Base-by-base conservation (phyloP, 306 rosid genomes). In the Medicago arabica region DNA sequence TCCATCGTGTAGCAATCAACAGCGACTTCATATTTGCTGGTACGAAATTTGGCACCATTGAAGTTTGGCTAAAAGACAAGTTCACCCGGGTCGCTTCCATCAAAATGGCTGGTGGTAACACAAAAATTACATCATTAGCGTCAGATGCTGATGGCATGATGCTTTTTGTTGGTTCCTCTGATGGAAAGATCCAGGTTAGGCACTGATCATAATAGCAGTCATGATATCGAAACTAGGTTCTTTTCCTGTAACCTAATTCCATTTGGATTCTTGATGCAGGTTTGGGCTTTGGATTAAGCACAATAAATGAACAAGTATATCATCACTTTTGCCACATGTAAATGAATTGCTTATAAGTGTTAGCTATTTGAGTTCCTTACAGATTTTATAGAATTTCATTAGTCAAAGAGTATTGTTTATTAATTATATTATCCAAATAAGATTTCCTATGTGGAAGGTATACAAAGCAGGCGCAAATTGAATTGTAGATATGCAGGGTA, bases 151-250 rank as follows among this genome's bases (percentile, higher is more conserved):
- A 86, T 61, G 97, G 90, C 11, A 80, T 78, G 60, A 81, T 88
- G 86, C 87, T 94, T 19, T 84, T 87, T 69, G 95, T 88, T 40
- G 98, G 90, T 75, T 90, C 89, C 58, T 86, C 97, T 8, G 95
- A 90, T 53, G 96, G 96, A 65, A 94, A 86, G 80, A 94, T 94
- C 66, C 93, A 94, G 96, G 98, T 92, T 61, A 62, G 79, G 28
- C 66, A 53, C 5, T 78, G 7, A 62, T 78, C 76, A 63, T 17
- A 8, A 55, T 12, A 61, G 9, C 38, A 51, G 4, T 19, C 68
- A 46, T 49, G 57, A 28, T 65, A 25, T 40, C 23, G 47, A 51
- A 21, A 61, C 51, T 72, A 47, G 18, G 38, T 78, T 75, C 80
- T 69, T 62, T 69, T 36, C 3, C 8, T 18, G 1, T 69, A 69